phyloP scores from a whole-genome alignment of 345 rosid genomes.

The Dipteronia sinensis region DNA sequence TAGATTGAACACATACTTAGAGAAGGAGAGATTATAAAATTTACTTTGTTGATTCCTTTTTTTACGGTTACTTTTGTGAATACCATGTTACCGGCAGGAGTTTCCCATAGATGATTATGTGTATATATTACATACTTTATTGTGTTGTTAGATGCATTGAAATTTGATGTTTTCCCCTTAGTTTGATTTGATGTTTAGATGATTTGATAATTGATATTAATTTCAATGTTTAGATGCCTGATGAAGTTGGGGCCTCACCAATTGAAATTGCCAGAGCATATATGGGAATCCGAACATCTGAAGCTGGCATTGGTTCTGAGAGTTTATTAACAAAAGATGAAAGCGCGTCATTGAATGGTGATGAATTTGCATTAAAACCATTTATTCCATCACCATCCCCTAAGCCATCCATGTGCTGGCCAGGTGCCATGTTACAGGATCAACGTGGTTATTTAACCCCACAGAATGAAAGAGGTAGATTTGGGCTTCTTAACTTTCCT shows the following conservation, averaged over 20 bases:
- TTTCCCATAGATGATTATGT: not conserved
- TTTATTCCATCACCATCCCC: slow-evolving; percentile 50
- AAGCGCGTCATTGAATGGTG: slow-evolving; percentile 29
- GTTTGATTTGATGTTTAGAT: not conserved
- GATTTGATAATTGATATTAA: slow-evolving; percentile 6
- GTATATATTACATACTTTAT: not conserved
- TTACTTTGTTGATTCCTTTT: not conserved
- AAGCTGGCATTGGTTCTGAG: slow-evolving; percentile 46
- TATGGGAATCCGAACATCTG: slow-evolving; percentile 61
- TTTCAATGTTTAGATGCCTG: slow-evolving; percentile 30
- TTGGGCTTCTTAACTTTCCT: slow-evolving; percentile 61
- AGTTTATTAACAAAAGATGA: slow-evolving; percentile 49
- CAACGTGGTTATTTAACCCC: slow-evolving; percentile 62
- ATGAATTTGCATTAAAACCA: slow-evolving; percentile 46
- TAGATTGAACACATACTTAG: not conserved
- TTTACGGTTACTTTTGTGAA: not conserved
- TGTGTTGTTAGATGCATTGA: not conserved
- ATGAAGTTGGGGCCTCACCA: slow-evolving; percentile 68
- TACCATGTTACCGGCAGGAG: not conserved
- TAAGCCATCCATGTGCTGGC: slow-evolving; percentile 73
- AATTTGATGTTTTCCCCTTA: not conserved
- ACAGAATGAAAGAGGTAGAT: slow-evolving; percentile 60
- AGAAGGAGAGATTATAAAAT: not conserved
- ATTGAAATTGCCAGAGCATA: slow-evolving; percentile 81
- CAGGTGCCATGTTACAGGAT: slow-evolving; percentile 77